Percentiles rank a stretch among this genome's conserved stretches.
Conservation (phyloP, 371 early-diverging fungal genomes). For the Entomophthora muscae region DNA sequence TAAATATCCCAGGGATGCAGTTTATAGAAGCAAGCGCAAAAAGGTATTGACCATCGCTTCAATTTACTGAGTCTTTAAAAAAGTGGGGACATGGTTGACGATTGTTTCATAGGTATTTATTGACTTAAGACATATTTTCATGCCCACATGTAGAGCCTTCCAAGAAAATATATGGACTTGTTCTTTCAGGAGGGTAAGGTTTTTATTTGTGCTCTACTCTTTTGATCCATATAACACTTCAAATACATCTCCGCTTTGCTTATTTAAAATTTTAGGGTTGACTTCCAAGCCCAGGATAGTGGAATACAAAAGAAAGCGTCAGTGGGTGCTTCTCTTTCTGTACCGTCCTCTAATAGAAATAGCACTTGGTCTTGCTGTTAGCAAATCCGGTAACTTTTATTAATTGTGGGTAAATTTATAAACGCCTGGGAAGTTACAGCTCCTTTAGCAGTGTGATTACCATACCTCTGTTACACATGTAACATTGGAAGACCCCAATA, state of each 20-base stretch:
- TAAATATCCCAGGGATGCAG: neutral
- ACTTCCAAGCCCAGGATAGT: neutral
- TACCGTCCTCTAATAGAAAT: neutral
- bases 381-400: no score
- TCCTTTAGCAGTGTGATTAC: no score
- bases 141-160: neutral
- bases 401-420: no score
- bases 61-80: no score
- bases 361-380: neutral
- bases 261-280: neutral
- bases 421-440: no score
- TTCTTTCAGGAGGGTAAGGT: neutral
- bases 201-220: neutral
- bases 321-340: neutral
- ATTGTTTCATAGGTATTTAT: neutral
- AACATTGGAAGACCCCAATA: no score
- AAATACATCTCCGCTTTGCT: neutral
- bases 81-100: neutral
- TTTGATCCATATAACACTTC: neutral
- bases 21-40: neutral
- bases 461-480: no score
- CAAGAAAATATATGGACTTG: slow-evolving; percentile 1
- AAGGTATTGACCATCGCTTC: neutral
- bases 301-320: neutral
- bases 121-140: neutral